Percentiles rank a stretch among this genome's conserved stretches.
Evolutionary conservation across 2,329 filamentous ascomycete species (phyloP).

Genomic region (Gnomoniopsis smithogilvyi): DNA sequence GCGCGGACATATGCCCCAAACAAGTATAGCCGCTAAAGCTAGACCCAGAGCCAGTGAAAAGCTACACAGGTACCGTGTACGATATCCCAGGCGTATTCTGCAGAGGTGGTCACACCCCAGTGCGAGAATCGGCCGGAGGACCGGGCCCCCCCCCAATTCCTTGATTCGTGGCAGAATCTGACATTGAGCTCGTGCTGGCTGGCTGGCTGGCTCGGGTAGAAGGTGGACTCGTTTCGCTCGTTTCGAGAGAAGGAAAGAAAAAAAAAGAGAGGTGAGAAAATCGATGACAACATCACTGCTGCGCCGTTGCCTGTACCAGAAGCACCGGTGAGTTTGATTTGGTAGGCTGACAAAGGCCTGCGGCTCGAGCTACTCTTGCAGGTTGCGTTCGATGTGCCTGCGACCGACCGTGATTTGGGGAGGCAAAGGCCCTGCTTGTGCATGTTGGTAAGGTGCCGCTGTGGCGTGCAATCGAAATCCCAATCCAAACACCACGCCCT

Average conservation of each 20-base stretch:
- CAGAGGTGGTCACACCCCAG: not conserved
- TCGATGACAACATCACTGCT: not conserved
- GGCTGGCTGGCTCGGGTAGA: not conserved
- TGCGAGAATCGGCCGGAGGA: not conserved
- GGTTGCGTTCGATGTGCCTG: not conserved
- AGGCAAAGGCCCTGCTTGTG: not conserved
- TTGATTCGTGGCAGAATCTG: not conserved
- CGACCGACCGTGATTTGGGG: not conserved
- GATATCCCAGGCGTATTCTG: not conserved
- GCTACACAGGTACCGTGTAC: not conserved
- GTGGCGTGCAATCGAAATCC: not conserved
- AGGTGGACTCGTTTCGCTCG: not conserved
- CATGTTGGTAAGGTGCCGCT: not conserved
- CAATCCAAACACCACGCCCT: not conserved
- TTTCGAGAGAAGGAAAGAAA: too few relatives aligned
- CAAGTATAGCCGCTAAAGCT: not conserved
- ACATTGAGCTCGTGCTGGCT: not conserved
- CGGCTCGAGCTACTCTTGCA: not conserved
- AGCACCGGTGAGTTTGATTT: not conserved
- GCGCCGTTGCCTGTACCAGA: not conserved
- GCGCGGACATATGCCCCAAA: not conserved
- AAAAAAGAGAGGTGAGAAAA: not conserved
- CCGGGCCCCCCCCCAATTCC: not conserved
- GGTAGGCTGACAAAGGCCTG: not conserved
- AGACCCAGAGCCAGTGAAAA: not conserved